Base-by-base conservation (phyloP, 2,329 filamentous ascomycete species). In the Ploettnerulaceae sp. region DNA sequence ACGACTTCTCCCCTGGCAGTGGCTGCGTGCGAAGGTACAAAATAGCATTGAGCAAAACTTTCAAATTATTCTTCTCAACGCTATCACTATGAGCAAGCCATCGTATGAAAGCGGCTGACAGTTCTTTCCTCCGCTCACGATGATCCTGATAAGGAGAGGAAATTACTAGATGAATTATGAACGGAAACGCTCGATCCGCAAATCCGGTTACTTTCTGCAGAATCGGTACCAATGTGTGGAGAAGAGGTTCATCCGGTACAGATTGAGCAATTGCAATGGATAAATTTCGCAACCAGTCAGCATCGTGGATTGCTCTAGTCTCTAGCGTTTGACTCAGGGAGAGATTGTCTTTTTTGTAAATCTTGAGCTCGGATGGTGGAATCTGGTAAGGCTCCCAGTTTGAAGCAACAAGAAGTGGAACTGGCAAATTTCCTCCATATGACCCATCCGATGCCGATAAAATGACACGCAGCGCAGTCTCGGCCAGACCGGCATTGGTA, bases 1-100 rank as follows among this genome's bases (percentile, higher is more conserved):
- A 84, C 0, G 88, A 95, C 0, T 71, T 69, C 64, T 98, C 93
- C 9, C 80, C 76, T 0, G 86, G 86, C 11, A 84, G 68, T 21
- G 77, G 74, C 61, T 94, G 90, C 3, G 84, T 89, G 28, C 89
- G 81, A n/a, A 99, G 74, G 61, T 97, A 98, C 2, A 98, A 69
- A 22, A 98, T 72, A 3, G 83, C 79, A 53, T 88, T 84, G 29
- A 97, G 75, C 1, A 95, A 69, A 26, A 93, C 74, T 50, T 81
- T 81, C 40, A 85, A 69, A 57, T 88, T 88, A 5, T 81, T 74
- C 47, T 75, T 76, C 1, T 70, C 76, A 46, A 56, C 57, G 1
- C 64, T 52, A 9, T 71, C 66, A 49, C 68, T 65, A 51, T 69
- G 66, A 2, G 68, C 67, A 26, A 97, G 76, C 73, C 84, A 88